Percentiles rank a stretch among this genome's conserved stretches.
Evolutionary conservation across 768 basidiomycete species (phyloP).

Genomic region (Pulveroboletus sp.): DNA sequence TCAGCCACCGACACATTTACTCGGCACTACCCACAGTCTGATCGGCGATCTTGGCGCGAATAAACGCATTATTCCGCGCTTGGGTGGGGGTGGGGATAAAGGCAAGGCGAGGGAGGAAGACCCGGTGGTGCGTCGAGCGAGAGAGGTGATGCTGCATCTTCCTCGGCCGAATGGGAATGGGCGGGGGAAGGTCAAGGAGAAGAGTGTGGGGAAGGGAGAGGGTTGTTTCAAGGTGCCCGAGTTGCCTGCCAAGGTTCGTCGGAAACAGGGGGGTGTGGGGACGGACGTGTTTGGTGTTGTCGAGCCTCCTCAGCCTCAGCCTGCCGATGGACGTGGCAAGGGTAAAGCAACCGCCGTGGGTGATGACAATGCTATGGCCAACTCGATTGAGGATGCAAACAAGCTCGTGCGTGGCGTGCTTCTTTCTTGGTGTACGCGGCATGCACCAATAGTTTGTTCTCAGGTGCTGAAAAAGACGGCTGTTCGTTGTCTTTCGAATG

Average conservation of each 20-base stretch:
- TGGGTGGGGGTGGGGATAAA: slow-evolving; percentile 11
- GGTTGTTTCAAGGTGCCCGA: slow-evolving; percentile 47
- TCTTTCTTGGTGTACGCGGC: no score
- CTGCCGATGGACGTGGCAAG: slow-evolving; percentile 34
- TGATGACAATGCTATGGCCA: slow-evolving; percentile 19
- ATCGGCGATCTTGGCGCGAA: slow-evolving; percentile 18
- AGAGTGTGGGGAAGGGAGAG: neutral
- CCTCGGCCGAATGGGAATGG: slow-evolving; percentile 27
- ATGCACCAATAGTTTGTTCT: no score
- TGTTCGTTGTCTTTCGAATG: slow-evolving; percentile 29
- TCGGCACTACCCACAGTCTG: slow-evolving; percentile 1
- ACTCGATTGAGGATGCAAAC: slow-evolving; percentile 53
- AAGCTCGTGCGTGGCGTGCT: slow-evolving; percentile 47
- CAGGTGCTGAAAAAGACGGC: slow-evolving; percentile 42
- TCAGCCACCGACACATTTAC: slow-evolving; percentile 46
- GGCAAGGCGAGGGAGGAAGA: slow-evolving; percentile 24
- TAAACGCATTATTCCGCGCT: slow-evolving; percentile 21
- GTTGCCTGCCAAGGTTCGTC: slow-evolving; percentile 33
- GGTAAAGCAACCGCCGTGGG: slow-evolving; percentile 31
- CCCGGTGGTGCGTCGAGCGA: slow-evolving; percentile 32
- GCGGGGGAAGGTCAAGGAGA: slow-evolving; percentile 7
- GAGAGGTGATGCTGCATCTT: slow-evolving; percentile 38
- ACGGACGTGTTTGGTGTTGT: slow-evolving; percentile 32
- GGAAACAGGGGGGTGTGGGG: slow-evolving; percentile 17
- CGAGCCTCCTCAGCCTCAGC: slow-evolving; percentile 11